Percentiles rank a stretch among this genome's conserved stretches.
Conservation (phyloP, 1,284 basidiomycete genomes). For the Blastosporella zonata region DNA sequence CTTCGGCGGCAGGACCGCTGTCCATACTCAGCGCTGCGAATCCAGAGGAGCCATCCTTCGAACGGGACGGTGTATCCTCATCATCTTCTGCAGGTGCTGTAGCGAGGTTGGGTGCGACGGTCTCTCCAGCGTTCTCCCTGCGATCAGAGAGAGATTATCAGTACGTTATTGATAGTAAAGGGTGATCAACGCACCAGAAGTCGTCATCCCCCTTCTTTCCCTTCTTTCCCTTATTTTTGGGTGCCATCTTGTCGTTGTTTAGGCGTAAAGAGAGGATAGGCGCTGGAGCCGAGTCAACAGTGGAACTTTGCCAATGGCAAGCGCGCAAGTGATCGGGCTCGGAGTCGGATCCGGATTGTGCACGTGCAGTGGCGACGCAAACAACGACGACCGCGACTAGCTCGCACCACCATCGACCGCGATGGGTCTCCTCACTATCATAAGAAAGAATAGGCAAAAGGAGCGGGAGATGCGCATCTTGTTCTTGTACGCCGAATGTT, state of each 20-base stretch:
- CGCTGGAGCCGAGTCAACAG: neutral
- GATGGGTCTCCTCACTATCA: conserved; percentile 95
- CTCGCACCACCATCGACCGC: conserved; percentile 4
- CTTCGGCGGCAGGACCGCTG: conserved; percentile 45
- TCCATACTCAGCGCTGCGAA: conserved; percentile 53
- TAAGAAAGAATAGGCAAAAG: conserved; percentile 93
- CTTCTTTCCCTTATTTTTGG: conserved; percentile 89
- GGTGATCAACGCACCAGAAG: conserved; percentile 61
- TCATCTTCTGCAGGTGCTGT: conserved; percentile 27
- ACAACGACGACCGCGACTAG: neutral
- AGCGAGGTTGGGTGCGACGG: conserved; percentile 44
- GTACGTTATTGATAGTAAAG: conserved; percentile 4
- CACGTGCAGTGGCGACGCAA: conserved; percentile 10
- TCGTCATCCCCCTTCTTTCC: conserved; percentile 75
- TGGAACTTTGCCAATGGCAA: neutral
- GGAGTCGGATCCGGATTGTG: conserved; percentile 1
- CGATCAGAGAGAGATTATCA: conserved; percentile 20
- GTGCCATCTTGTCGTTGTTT: conserved; percentile 56
- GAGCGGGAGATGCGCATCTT: conserved; percentile 95
- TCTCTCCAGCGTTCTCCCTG: conserved; percentile 70
- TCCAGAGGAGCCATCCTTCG: conserved; percentile 43
- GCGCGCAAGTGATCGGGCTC: conserved; percentile 1
- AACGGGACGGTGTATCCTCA: conserved; percentile 34
- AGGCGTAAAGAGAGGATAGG: conserved; percentile 5
- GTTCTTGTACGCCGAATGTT: conserved; percentile 69